Evolutionary conservation across 164 flowering plant species (phyloP), one percentile per base, ranked within the genome.

Genomic region (Chimonanthus salicifolius): DNA sequence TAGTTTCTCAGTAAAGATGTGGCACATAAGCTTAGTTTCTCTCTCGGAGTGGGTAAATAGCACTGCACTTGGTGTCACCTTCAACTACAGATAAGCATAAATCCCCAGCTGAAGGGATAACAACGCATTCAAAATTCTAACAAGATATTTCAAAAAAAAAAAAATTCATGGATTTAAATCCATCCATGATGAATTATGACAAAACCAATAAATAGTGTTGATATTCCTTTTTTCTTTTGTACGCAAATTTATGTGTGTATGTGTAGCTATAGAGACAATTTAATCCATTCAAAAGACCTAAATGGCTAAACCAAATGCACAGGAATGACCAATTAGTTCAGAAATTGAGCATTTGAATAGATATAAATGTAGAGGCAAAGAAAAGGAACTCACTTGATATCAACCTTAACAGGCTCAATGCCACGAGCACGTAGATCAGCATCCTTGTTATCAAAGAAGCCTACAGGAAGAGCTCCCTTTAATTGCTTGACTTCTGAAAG

Each of bases 381-480:
- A 43, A 7, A 18, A 63, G 72, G 54, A 79, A 80, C 95, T 83
- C 80, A 94, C 99, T 92, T 91, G 70, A 88, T 83, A 84, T 94
- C 95, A 72, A 80, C 81, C 82, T 92, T 94, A 58, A 91, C 91
- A 72, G 82, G 94, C 74, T 89, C 85, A 78, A 94, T 87, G 51
- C 99, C 98, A 60, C 94, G 97, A 45, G 99, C 99, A 75, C 88
- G 96, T 66, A 91, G 81, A 84, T 94, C 99, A 75, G 94, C 94
- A 75, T 94, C 98, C 79, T 91, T 91, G 84, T 90, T 84, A 78
- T 94, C 99, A 82, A 91, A 94, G 82, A 94, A 94, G 45, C 99
- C 99, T 80, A 84, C 90, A 70, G 98, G 99, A 45, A 92, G 87
- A 68, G 86, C 88, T 76, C 92, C 92, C 80, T 85, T 87, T 20